Evolutionary conservation across 106 monocot species (phyloP).

Genomic region (Ottelia alismoides): DNA sequence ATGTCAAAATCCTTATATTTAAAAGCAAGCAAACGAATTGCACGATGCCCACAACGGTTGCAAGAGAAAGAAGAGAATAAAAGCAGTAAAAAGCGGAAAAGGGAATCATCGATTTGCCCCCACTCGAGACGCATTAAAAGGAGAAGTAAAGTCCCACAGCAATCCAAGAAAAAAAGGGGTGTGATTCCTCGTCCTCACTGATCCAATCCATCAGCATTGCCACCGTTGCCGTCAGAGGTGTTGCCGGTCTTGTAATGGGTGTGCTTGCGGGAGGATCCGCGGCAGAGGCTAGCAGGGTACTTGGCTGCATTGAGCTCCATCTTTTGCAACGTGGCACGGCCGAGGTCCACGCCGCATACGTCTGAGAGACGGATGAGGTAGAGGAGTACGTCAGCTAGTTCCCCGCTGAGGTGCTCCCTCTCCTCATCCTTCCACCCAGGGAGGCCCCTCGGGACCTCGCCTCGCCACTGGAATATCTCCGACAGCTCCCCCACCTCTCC

Average conservation of each 20-base stretch:
- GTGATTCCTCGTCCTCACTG: too few species aligned
- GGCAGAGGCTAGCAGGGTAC: neutral
- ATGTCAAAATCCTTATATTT: too few species aligned
- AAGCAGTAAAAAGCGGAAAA: too few species aligned
- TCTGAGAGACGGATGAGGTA: neutral
- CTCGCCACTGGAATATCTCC: too few species aligned
- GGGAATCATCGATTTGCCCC: too few species aligned
- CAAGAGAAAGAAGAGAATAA: too few species aligned
- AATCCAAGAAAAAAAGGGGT: too few species aligned
- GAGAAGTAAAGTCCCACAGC: too few species aligned
- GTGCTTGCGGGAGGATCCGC: neutral
- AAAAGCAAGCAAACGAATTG: too few species aligned
- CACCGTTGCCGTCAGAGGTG: neutral
- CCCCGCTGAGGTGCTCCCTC: neutral
- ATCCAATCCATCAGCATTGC: too few species aligned
- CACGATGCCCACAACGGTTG: too few species aligned
- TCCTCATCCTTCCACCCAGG: neutral
- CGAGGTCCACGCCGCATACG: neutral
- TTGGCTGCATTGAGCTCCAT: neutral
- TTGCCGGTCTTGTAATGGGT: neutral
- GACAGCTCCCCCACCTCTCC: constrained; percentile 3
- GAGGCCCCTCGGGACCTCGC: neutral
- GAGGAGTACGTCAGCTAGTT: neutral
- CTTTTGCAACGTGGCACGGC: neutral
- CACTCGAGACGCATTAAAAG: too few species aligned